Base-by-base conservation (phyloP, 2,329 filamentous ascomycete genomes). In the Aspergillus vadensis region DNA sequence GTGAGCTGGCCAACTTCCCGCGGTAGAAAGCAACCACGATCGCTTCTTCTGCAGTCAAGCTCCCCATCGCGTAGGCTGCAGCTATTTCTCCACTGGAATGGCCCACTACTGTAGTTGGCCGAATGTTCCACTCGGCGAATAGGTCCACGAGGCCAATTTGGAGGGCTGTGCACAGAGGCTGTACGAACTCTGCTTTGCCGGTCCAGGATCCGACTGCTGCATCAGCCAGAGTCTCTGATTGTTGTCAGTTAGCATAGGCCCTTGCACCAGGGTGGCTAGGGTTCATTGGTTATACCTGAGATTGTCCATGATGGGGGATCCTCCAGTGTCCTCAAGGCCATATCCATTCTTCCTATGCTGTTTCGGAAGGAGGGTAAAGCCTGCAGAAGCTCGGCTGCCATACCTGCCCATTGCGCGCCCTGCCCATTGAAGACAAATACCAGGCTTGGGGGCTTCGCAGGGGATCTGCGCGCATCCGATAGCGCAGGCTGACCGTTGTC, bases 391-490 rank as follows among this genome's bases (percentile, higher is more conserved):
- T 50, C 32, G 10, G 32, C 12, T 9, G 63, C 67, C 68, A 70
- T 69, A 8, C 41, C 27, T 4, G 64, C 23, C 67, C 67, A 70
- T 32, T 70, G 69, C 0, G 67, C 63, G 4, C 69, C 69, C 38
- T 71, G 68, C 0, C 68, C 69, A 2, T 65, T 69, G 39, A 71
- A 71, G 7, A 69, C 49, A 21, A 63, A 61, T 1, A 61, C 68
- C 6, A 72, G 30, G 10, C 3, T 1, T 32, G 2, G 30, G 30
- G 4, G 1, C 10, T 32, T 32, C 30, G 30, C 3, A 4, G 30
- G 30, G 9, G 10, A 4, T 32, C 30, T 32, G 30, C 30, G 30
- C 30, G 30, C 3, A 32, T 32, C 30, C 9, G 30, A 32, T 10
- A 32, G 3, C 3, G 30, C 30, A 32, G 10, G 30, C 3, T 32